These are phyloP conservation scores for Allodekkera sacchari DNA, from an alignment of 805 yeast genomes.

Conservation along the genomic window DNA sequence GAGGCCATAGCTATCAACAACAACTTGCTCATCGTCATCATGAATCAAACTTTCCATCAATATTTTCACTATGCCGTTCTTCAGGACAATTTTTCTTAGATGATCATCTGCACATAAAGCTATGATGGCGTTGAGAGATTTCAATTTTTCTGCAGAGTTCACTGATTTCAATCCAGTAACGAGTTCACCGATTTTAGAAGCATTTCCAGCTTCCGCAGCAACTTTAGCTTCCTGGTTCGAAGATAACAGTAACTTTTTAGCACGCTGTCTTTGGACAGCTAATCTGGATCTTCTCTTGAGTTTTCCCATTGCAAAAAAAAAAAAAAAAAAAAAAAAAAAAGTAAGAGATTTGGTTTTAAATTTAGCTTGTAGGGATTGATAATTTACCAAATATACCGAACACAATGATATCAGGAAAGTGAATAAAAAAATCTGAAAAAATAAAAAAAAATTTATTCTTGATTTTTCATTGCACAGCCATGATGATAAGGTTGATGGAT, in stretches of 20 bases:
- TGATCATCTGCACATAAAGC: conserved; percentile 49
- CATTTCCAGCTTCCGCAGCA: conserved; percentile 29
- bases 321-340: background rate
- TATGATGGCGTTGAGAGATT: conserved; percentile 69
- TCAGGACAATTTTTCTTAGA: conserved; percentile 55
- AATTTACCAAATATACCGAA: background rate
- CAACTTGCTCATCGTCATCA: conserved; percentile 66
- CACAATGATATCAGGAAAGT: background rate
- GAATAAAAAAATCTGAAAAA: background rate
- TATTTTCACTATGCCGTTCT: conserved; percentile 60
- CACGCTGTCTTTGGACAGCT: conserved; percentile 23
- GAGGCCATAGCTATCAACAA: conserved; percentile 74
- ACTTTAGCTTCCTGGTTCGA: conserved; percentile 26
- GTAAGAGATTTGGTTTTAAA: background rate
- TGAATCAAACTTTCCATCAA: conserved; percentile 56
- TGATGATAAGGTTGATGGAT: too few relatives aligned
- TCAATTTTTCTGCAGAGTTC: conserved; percentile 62
- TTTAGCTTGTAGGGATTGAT: background rate
- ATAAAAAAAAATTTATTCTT: too few relatives aligned
- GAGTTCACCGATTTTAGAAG: conserved; percentile 55
- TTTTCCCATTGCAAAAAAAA: conserved; percentile 51
- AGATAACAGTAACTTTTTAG: conserved; percentile 4
- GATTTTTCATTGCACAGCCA: too few relatives aligned
- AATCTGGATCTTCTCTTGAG: conserved; percentile 58
- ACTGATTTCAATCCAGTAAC: conserved; percentile 54